Conservation (phyloP, 2,329 filamentous ascomycete species). For the Grosmannia huntii region DNA sequence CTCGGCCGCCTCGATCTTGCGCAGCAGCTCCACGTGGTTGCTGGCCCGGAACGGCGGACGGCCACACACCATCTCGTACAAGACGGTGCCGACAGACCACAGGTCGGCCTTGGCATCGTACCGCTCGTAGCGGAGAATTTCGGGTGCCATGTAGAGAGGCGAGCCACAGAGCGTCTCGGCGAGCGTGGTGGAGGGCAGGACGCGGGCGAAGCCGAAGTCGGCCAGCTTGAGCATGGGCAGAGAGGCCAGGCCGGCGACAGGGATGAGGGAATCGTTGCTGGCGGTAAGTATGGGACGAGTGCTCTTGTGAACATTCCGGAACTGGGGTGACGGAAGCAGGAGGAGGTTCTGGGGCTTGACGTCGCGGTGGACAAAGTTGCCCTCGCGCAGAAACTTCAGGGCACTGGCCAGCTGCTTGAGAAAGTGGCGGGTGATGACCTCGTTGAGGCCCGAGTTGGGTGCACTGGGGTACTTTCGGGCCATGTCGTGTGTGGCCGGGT, state of each 20-base stretch:
- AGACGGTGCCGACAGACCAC: conserved; percentile 92
- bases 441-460: conserved; percentile 73
- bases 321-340: conserved; percentile 68
- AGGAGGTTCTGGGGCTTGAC: conserved; percentile 96
- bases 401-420: conserved; percentile 90
- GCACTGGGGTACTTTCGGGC: conserved; percentile 85
- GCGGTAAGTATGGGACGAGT: conserved; percentile 60
- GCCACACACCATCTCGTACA: conserved; percentile 90
- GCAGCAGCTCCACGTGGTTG: conserved; percentile 88
- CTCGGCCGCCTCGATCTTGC: conserved; percentile 80
- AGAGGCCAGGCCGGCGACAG: conserved; percentile 66
- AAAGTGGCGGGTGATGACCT: conserved; percentile 94
- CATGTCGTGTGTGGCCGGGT: conserved; percentile 78
- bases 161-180: conserved; percentile 95
- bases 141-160: conserved; percentile 95
- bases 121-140: conserved; percentile 92
- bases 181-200: conserved; percentile 77
- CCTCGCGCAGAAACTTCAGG: conserved; percentile 71
- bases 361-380: conserved; percentile 88
- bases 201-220: conserved; percentile 95
- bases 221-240: conserved; percentile 95
- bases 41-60: conserved; percentile 81
- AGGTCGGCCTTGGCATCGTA: conserved; percentile 95
- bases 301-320: conserved; percentile 47
- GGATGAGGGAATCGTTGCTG: conserved; percentile 68